phyloP scores from a whole-genome alignment of 805 yeast species.

The Cyberlindnera misumaiensis region DNA sequence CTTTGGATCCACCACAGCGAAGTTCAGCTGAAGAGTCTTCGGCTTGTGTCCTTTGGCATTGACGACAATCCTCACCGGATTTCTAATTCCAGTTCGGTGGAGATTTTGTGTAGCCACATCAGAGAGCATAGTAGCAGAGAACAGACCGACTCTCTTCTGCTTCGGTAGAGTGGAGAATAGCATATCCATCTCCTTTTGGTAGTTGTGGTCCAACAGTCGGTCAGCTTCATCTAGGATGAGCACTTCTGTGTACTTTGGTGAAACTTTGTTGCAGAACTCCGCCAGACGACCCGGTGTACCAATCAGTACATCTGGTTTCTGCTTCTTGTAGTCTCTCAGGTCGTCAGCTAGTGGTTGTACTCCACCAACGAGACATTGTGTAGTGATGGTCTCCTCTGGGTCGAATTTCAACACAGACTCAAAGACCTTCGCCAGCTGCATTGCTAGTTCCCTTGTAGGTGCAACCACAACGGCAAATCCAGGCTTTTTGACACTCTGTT shows the following conservation, averaged over 20 bases:
- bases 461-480: constrained; percentile 67
- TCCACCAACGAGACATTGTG: constrained; percentile 64
- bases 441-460: constrained; percentile 60
- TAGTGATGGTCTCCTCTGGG: constrained; percentile 42
- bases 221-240: constrained; percentile 92
- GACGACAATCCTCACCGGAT: constrained; percentile 85
- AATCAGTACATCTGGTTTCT: constrained; percentile 66
- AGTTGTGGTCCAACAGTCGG: constrained; percentile 71
- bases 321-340: constrained; percentile 44
- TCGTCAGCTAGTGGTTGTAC: constrained; percentile 64
- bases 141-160: constrained; percentile 88
- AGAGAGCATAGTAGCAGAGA: constrained; percentile 74
- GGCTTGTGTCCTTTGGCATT: constrained; percentile 54
- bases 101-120: constrained; percentile 73
- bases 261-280: constrained; percentile 63
- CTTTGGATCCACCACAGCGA: constrained; percentile 52
- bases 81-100: constrained; percentile 84
- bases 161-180: constrained; percentile 72
- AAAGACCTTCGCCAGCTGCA: constrained; percentile 66
- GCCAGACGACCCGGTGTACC: constrained; percentile 90
- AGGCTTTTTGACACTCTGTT: constrained; percentile 30
- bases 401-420: constrained; percentile 48
- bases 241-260: constrained; percentile 59
- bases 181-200: constrained; percentile 57
- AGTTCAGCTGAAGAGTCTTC: constrained; percentile 52